Base-by-base conservation (phyloP, 2,329 filamentous ascomycete genomes). In the Chaetomium sp. region DNA sequence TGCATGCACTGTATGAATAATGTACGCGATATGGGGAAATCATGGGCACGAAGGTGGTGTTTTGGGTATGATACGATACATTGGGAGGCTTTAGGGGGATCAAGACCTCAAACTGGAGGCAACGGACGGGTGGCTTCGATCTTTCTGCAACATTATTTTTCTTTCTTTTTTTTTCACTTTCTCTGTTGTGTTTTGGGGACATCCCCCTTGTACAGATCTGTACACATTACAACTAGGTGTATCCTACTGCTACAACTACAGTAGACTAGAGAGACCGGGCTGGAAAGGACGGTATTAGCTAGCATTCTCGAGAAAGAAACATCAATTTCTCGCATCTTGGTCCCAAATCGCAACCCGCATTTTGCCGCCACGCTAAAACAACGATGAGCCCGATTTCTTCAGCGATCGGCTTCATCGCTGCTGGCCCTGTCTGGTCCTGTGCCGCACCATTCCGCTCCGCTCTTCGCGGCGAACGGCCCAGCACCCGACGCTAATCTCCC, bases 1-100 rank as follows among this genome's bases (percentile, higher is more conserved):
- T 53, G 21, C 47, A 61, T 10, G 38, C 27, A 49, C 29, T 60
- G 67, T 69, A 69, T 50, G 67, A 69, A 64, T 69, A 69, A 67
- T 69, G 67, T 69, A 66, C 50, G 54, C 55, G 63, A 62, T 60
- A 64, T 21, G 45, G 45, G 33, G 65, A 54, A 45, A 60, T 53
- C 31, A 42, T 55, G 56, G 49, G 45, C 42, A 33, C 27, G 56
- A 33, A 23, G 21, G 38, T 27, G 63, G 63, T 65, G 60, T 63
- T 61, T 42, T 49, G 42, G 62, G 3, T n/a, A 51, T 6, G 21
- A 16, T 53, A 64, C 47, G 21, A 27, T 53, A 64, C 53, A 61
- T 57, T 65, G 50, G 56, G 49, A 57, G 61, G 65, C n/a, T 51
- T 23, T 31, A 16, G 38, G 38, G 3, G 59, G 57, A 56, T 12